Base-by-base conservation (phyloP, 805 yeast species). In the Maudiozyma saulgeensis region DNA sequence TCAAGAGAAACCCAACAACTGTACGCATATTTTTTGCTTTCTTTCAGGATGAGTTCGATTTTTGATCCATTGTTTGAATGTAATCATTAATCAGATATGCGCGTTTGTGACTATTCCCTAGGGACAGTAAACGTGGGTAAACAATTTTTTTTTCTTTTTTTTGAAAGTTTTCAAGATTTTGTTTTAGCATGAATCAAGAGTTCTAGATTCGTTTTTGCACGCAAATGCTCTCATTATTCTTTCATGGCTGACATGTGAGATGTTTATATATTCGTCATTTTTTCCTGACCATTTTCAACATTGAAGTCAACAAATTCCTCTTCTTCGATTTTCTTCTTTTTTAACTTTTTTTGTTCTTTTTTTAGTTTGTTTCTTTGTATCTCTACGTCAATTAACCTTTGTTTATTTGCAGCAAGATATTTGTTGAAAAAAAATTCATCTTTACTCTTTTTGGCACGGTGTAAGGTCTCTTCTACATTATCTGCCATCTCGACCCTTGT, bases 401-500 rank as follows among this genome's bases (percentile, higher is more conserved):
- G 63, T 44, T 48, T 50, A 42, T 63, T 57, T 1, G 35, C 41
- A 2, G 44, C 45, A 2, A 64, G 44, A 47, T 53, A 58, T 21
- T 51, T 43, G 6, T 46, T 42, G 37, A 66, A 53, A 46, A 50
- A 64, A 2, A 56, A 57, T 1, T 57, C 58, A 48, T 67, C 60
- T 45, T 63, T 64, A 6, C 58, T 48, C 51, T 64, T 65, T 47
- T 63, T 67, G 2, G 64, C 68, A 12, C 49, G 52, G 41, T 62
- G 63, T n/a, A 64, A 44, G 3, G 60, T 48, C 12, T 48, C 48
- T 38, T 64, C 69, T 0, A 60, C 58, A n/a, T 46, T 48, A 44
- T 68, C 67, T 26, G 68, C 53, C 18, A 72, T 59, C 58, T 84
- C 90, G 1, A 71, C 68, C 52, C 79, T 77, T 5, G 91, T 82